These are phyloP conservation scores for Monosporascus ibericus DNA, from an alignment of 2,329 filamentous ascomycete genomes.

Conservation along the genomic window DNA sequence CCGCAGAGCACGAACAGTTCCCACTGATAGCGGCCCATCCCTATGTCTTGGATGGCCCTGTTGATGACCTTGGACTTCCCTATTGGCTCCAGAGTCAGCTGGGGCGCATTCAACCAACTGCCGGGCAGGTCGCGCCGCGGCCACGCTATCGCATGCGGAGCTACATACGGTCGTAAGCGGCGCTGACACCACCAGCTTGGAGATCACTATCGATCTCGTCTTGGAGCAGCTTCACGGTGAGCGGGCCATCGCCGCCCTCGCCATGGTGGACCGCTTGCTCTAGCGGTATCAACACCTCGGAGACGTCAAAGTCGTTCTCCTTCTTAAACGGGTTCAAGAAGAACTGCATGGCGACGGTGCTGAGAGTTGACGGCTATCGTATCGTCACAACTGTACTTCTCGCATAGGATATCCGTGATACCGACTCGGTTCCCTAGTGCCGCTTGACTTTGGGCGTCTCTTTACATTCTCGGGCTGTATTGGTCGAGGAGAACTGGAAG, in stretches of 20 bases:
- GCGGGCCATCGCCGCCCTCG: background rate
- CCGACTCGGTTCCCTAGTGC: background rate
- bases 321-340: constrained; percentile 6
- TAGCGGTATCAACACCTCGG: constrained; percentile 1
- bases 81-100: constrained; percentile 16
- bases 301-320: background rate
- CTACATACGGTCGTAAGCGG: constrained; percentile 4
- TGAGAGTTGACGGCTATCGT: background rate
- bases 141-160: background rate
- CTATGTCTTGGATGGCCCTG: constrained; percentile 74
- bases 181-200: background rate
- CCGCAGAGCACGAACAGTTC: constrained; percentile 71
- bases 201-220: background rate
- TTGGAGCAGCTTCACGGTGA: background rate
- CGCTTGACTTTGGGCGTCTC: background rate
- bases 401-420: constrained; percentile 25
- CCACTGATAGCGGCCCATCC: constrained; percentile 81
- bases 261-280: background rate
- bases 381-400: too few species aligned
- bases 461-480: background rate
- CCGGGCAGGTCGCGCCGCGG: background rate
- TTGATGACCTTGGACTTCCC: constrained; percentile 72
- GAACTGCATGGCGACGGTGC: background rate
- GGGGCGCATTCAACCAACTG: too few species aligned
- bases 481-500: background rate